Conservation (phyloP, 352 stramenopile genomes). For the Phytophthora cryptogea region DNA sequence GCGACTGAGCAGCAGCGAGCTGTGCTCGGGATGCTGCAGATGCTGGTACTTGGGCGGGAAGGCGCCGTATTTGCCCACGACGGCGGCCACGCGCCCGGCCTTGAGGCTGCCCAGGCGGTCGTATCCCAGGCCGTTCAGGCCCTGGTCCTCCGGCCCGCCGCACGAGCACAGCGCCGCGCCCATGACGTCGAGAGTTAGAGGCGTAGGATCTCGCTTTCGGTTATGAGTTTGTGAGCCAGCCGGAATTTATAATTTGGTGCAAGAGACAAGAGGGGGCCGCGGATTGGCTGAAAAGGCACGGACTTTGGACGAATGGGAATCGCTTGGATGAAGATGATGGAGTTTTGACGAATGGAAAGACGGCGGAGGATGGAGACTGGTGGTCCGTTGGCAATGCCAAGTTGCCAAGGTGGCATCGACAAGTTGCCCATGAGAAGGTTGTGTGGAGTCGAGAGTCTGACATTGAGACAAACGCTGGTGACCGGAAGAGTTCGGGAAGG, state of each 20-base stretch:
- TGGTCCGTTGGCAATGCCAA: neutral
- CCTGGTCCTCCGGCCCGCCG: constrained; percentile 45
- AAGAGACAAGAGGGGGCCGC: neutral
- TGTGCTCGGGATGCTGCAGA: constrained; percentile 37
- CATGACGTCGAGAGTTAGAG: constrained; percentile 30
- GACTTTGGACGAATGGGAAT: neutral
- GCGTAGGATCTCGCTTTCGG: constrained; percentile 29
- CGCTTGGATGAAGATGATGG: neutral
- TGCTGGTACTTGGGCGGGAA: constrained; percentile 40
- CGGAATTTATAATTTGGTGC: constrained; percentile 5
- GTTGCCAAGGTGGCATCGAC: neutral
- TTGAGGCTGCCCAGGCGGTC: constrained; percentile 45
- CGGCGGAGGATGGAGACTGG: neutral
- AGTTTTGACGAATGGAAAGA: constrained; percentile 2
- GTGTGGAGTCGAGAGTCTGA: too few species aligned
- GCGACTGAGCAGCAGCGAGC: constrained; percentile 47
- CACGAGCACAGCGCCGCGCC: constrained; percentile 60
- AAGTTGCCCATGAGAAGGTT: too few species aligned
- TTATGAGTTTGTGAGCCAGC: constrained; percentile 4
- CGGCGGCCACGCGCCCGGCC: constrained; percentile 29
- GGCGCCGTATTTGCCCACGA: constrained; percentile 39
- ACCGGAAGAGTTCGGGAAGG: constrained; percentile 29
- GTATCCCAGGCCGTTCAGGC: constrained; percentile 43
- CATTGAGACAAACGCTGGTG: neutral
- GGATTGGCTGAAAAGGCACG: neutral